phyloP scores from a whole-genome alignment of 768 basidiomycete species.

The Rhodosporidiobolus sp. region DNA sequence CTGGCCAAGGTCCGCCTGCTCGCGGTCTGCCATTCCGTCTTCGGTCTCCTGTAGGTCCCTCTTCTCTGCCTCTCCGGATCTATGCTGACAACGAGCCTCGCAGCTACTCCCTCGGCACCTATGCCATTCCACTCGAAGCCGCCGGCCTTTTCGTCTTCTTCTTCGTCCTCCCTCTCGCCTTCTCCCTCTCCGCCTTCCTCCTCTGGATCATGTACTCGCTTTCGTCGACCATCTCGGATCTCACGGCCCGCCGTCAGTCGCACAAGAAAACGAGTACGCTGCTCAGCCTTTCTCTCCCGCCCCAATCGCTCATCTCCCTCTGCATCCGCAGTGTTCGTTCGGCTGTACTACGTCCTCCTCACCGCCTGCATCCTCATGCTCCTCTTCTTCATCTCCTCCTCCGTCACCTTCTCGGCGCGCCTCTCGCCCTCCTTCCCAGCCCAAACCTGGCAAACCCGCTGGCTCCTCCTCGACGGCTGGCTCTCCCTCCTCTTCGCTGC shows the following conservation, averaged over 20 bases:
- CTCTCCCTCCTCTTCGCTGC: slow-evolving; percentile 69
- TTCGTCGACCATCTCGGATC: slow-evolving; percentile 79
- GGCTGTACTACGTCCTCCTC: slow-evolving; percentile 78
- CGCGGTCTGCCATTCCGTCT: slow-evolving; percentile 81
- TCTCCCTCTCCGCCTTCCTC: slow-evolving; percentile 92
- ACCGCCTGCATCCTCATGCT: slow-evolving; percentile 74
- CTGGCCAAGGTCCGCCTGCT: slow-evolving; percentile 82
- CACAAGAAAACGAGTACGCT: slow-evolving; percentile 43
- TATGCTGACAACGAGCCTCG: slow-evolving; percentile 53
- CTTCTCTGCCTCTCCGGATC: not conserved
- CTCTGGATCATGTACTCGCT: slow-evolving; percentile 69
- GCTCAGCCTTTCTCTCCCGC: not conserved
- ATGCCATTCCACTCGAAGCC: slow-evolving; percentile 84
- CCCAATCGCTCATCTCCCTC: slow-evolving; percentile 60
- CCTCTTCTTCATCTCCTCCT: slow-evolving; percentile 88
- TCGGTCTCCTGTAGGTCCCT: slow-evolving; percentile 65
- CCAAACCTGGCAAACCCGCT: slow-evolving; percentile 54
- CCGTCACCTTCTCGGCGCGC: slow-evolving; percentile 84
- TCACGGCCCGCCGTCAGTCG: slow-evolving; percentile 66
- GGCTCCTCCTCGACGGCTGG: slow-evolving; percentile 97
- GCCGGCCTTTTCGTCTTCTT: slow-evolving; percentile 75
- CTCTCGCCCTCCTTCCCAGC: slow-evolving; percentile 57
- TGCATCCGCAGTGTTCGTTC: slow-evolving; percentile 74
- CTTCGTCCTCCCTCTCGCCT: slow-evolving; percentile 89
- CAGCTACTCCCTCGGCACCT: slow-evolving; percentile 89